Evolutionary conservation across 2,329 filamentous ascomycete species (phyloP).

Genomic region (Ramularia collo-cygni): DNA sequence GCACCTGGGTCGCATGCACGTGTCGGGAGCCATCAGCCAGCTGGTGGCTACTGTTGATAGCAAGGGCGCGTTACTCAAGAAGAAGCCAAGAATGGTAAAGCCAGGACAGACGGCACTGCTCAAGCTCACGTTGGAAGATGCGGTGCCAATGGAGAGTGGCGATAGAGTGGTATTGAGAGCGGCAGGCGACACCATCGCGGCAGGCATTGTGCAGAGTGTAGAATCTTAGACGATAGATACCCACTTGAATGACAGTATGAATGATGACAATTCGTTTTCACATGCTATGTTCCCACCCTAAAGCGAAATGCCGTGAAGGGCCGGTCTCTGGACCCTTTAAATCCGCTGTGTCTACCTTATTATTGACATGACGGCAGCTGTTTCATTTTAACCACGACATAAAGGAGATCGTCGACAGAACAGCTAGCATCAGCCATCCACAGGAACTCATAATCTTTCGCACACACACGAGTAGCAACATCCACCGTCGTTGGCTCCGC

Average conservation of each 20-base stretch:
- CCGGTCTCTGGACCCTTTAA: no score
- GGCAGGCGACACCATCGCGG: slow-evolving; percentile 77
- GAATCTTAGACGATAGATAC: slow-evolving; percentile 6
- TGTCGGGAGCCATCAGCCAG: slow-evolving; percentile 64
- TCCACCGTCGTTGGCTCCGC: no score
- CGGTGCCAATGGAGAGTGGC: slow-evolving; percentile 71
- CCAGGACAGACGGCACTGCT: slow-evolving; percentile 71
- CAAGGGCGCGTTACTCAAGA: slow-evolving; percentile 68
- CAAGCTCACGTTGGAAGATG: slow-evolving; percentile 51
- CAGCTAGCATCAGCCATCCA: no score
- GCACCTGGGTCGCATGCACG: slow-evolving; percentile 76
- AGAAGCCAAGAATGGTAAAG: slow-evolving; percentile 76
- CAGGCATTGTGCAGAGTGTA: slow-evolving; percentile 60
- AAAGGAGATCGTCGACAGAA: no score
- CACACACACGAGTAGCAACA: no score
- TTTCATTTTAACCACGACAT: no score
- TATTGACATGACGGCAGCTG: no score
- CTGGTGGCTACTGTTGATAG: slow-evolving; percentile 68
- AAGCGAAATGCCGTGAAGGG: no score
- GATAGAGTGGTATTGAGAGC: slow-evolving; percentile 74
- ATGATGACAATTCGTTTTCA: neutral
- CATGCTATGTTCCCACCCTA: neutral
- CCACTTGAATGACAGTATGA: neutral
- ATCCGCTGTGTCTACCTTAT: no score
- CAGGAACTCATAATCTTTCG: no score